phyloP scores from a whole-genome alignment of 1,284 basidiomycete genomes.

The Phellopilus nigrolimitatus region DNA sequence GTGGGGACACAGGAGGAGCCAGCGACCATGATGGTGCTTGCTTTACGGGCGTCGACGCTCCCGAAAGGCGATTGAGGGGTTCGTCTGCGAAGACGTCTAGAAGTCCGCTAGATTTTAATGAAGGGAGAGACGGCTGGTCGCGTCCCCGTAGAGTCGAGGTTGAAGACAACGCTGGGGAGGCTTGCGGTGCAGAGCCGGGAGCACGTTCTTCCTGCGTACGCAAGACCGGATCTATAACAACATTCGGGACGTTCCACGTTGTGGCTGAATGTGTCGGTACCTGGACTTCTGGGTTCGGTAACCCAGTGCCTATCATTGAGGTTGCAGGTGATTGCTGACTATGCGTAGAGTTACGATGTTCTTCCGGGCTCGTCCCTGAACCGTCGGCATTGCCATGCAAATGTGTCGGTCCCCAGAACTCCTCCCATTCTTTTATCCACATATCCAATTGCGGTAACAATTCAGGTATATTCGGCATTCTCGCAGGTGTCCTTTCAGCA shows the following conservation, averaged over 20 bases:
- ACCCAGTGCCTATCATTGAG: background rate
- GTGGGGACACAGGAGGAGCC: slow-evolving; percentile 5
- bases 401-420: slow-evolving; percentile 19
- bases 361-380: background rate
- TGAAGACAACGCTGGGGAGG: slow-evolving; percentile 19
- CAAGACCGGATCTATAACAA: slow-evolving; percentile 13
- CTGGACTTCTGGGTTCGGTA: background rate
- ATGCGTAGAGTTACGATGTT: background rate
- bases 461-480: background rate
- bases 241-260: slow-evolving; percentile 13
- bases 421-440: slow-evolving; percentile 20
- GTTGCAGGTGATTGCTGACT: background rate
- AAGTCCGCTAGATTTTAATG: slow-evolving; percentile 66
- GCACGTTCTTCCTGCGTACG: background rate
- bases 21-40: slow-evolving; percentile 3
- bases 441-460: slow-evolving; percentile 13
- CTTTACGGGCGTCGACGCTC: slow-evolving; percentile 13
- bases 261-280: background rate
- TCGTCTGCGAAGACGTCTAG: slow-evolving; percentile 38
- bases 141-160: slow-evolving; percentile 19
- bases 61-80: slow-evolving; percentile 6
- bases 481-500: background rate
- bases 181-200: slow-evolving; percentile 16
- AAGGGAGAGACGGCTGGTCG: slow-evolving; percentile 50
- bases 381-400: slow-evolving; percentile 2